Conservation (phyloP, 208 protist genomes). For the Crithidia fasciculata region DNA sequence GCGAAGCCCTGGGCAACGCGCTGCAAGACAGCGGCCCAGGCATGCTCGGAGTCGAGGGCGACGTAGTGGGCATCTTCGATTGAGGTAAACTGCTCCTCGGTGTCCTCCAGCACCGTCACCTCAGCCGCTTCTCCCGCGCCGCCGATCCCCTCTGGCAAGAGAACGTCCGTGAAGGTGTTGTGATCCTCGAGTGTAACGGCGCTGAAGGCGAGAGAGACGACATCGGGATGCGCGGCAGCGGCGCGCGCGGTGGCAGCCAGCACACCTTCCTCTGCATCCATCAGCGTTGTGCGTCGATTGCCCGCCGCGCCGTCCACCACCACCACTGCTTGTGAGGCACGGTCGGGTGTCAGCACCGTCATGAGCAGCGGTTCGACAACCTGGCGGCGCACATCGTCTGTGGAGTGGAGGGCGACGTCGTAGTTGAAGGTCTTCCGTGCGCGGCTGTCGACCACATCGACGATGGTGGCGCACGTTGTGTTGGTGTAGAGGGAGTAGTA, state of each 20-base stretch:
- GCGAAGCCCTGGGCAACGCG: conserved; percentile 20
- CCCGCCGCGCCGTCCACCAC: conserved; percentile 59
- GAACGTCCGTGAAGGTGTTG: conserved; percentile 60
- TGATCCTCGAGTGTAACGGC: conserved; percentile 61
- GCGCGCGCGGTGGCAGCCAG: conserved; percentile 32
- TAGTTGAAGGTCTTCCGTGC: conserved; percentile 63
- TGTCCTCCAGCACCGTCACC: conserved; percentile 73
- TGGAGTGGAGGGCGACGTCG: conserved; percentile 41
- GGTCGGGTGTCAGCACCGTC: conserved; percentile 37
- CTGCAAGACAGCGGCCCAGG: conserved; percentile 22
- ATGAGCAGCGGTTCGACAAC: conserved; percentile 52
- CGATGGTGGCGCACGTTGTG: conserved; percentile 42
- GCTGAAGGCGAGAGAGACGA: conserved; percentile 55
- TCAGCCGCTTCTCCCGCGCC: conserved; percentile 3
- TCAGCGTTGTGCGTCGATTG: conserved; percentile 40
- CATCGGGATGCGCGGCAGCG: conserved; percentile 17
- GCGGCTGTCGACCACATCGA: conserved; percentile 71
- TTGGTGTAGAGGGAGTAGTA: conserved; percentile 59
- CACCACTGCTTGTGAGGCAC: conserved; percentile 50
- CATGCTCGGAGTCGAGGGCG: conserved; percentile 32
- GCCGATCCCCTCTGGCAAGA: conserved; percentile 4
- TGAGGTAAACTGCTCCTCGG: conserved; percentile 64
- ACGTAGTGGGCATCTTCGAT: conserved; percentile 67
- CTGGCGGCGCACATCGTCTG: conserved; percentile 32
- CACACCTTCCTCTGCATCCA: conserved; percentile 54